These are phyloP conservation scores for Mrakia gelida DNA, from an alignment of 768 basidiomycete genomes.

Conservation along the genomic window DNA sequence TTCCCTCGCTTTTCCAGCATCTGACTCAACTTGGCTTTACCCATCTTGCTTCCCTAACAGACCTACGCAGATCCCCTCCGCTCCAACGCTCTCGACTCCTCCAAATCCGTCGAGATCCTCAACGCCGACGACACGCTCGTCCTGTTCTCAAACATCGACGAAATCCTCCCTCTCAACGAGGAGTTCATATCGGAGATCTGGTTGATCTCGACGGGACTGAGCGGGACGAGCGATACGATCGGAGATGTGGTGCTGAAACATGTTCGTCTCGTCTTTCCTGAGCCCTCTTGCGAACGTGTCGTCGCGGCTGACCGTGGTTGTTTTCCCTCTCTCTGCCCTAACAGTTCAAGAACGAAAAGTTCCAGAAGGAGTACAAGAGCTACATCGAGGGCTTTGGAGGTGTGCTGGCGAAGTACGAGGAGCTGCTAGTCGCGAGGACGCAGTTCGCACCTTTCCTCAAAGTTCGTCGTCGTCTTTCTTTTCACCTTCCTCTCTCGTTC, in stretches of 20 bases:
- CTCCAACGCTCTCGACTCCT: constrained; percentile 75
- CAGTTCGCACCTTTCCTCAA: constrained; percentile 1
- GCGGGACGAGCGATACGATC: background rate
- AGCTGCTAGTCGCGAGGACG: background rate
- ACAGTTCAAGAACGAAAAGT: background rate
- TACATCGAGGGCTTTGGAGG: background rate
- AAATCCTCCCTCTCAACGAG: constrained; percentile 78
- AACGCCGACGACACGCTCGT: constrained; percentile 85
- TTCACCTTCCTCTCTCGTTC: background rate
- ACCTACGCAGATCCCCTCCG: constrained; percentile 90
- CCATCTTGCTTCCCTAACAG: constrained; percentile 35
- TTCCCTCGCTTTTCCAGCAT: background rate
- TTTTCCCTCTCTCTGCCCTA: background rate
- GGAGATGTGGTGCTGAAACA: background rate
- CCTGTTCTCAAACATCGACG: constrained; percentile 90
- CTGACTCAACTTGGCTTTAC: background rate
- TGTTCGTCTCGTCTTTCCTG: background rate
- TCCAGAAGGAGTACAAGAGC: constrained; percentile 1
- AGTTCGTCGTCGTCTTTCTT: background rate
- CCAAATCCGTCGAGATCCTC: constrained; percentile 59
- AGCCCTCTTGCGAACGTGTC: background rate
- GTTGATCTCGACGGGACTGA: background rate
- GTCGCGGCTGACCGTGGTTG: background rate
- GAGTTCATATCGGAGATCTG: constrained; percentile 63
- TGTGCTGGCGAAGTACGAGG: background rate